Evolutionary conservation across 345 rosid species (phyloP).

Genomic region (Viola odorata): DNA sequence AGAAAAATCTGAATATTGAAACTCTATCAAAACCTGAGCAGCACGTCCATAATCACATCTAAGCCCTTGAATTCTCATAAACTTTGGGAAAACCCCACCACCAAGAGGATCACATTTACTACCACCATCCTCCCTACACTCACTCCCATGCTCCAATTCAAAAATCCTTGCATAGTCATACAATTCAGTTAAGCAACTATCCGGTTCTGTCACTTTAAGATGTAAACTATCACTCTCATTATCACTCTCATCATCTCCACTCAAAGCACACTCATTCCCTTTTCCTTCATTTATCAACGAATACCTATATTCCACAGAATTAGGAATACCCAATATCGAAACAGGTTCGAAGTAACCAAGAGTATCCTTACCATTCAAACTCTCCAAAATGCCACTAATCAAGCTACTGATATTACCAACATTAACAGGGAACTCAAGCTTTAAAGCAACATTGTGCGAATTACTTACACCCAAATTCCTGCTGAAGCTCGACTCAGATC

Average conservation of each 20-base stretch:
- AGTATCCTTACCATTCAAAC: slow-evolving; percentile 26
- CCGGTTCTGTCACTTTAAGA: slow-evolving; percentile 22
- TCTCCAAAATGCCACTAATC: slow-evolving; percentile 57
- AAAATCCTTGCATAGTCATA: slow-evolving; percentile 24
- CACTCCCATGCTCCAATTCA: slow-evolving; percentile 39
- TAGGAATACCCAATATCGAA: slow-evolving; percentile 50
- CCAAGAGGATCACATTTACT: slow-evolving; percentile 42
- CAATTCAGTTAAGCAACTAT: slow-evolving; percentile 21
- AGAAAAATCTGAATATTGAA: slow-evolving; percentile 10
- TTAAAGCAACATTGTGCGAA: slow-evolving; percentile 38
- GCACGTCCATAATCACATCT: slow-evolving; percentile 28
- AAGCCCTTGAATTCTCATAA: slow-evolving; percentile 32
- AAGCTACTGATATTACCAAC: slow-evolving; percentile 47
- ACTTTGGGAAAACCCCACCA: slow-evolving; percentile 29
- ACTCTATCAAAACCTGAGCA: slow-evolving; percentile 10
- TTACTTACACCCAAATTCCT: slow-evolving; percentile 21
- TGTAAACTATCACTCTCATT: slow-evolving; percentile 23
- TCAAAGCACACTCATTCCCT: slow-evolving; percentile 20
- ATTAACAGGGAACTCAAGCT: slow-evolving; percentile 50
- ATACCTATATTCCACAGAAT: slow-evolving; percentile 40
- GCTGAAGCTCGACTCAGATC: slow-evolving; percentile 39
- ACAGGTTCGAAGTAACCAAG: slow-evolving; percentile 43
- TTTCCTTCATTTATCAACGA: slow-evolving; percentile 37
- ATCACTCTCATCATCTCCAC: slow-evolving; percentile 18
- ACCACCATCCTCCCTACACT: slow-evolving; percentile 31